Conservation (phyloP, 441 rosid genomes). For the Populus tomentosa region DNA sequence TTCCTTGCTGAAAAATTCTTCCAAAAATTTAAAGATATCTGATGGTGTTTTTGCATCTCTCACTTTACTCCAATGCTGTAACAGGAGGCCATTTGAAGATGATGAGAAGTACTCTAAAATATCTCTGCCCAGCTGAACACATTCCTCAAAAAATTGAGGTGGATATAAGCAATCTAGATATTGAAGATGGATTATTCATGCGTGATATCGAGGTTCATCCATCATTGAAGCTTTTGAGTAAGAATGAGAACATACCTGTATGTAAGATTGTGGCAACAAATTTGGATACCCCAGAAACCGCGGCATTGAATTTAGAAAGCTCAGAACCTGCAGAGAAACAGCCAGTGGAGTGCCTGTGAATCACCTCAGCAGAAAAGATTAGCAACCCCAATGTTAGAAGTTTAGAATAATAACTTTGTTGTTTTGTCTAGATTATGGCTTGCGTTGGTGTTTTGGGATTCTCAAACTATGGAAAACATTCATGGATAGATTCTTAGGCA, state of each 20-base stretch:
- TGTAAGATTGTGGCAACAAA: constrained; percentile 63
- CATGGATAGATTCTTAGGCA: constrained; percentile 4
- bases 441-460: constrained; percentile 3
- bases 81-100: constrained; percentile 62
- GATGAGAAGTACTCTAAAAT: constrained; percentile 50
- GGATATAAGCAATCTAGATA: constrained; percentile 73
- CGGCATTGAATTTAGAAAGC: constrained; percentile 32
- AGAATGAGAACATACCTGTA: constrained; percentile 59
- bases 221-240: constrained; percentile 69
- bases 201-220: constrained; percentile 59
- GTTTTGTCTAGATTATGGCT: not conserved
- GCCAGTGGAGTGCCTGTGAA: constrained; percentile 14
- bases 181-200: constrained; percentile 65
- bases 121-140: constrained; percentile 63
- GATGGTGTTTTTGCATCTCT: not conserved
- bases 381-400: not conserved
- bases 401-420: constrained; percentile 14
- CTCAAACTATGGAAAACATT: not conserved
- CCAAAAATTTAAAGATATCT: not conserved
- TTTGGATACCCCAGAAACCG: constrained; percentile 31
- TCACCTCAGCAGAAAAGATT: not conserved
- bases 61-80: constrained; percentile 15
- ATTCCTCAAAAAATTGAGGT: constrained; percentile 84
- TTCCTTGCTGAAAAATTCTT: not conserved
- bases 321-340: constrained; percentile 31